phyloP scores from a whole-genome alignment of 2,329 filamentous ascomycete genomes.

The Blumeriella jaapii region DNA sequence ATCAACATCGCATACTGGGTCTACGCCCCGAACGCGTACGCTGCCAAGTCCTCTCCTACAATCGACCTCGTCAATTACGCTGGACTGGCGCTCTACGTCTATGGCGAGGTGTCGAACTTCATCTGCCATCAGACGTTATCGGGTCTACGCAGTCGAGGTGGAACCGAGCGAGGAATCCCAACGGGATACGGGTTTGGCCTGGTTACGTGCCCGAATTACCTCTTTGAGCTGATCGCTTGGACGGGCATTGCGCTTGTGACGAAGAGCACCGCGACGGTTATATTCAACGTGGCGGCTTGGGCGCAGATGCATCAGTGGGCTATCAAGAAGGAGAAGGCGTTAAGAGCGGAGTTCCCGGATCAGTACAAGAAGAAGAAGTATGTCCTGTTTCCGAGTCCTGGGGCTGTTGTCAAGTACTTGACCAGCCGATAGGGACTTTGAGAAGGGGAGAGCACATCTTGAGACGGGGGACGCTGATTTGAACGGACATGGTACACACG shows the following conservation, averaged over 20 bases:
- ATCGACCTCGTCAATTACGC: constrained; percentile 42
- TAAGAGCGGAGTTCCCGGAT: constrained; percentile 82
- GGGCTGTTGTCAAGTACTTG: constrained; percentile 12
- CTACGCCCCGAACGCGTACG: constrained; percentile 63
- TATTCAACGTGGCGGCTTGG: constrained; percentile 65
- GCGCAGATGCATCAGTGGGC: constrained; percentile 82
- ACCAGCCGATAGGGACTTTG: too few relatives aligned
- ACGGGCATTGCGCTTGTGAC: constrained; percentile 68
- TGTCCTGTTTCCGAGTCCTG: constrained; percentile 43
- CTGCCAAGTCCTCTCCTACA: constrained; percentile 37
- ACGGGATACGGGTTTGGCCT: constrained; percentile 70
- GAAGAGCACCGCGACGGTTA: constrained; percentile 62
- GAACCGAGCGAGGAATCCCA: constrained; percentile 81
- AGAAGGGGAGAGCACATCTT: too few relatives aligned
- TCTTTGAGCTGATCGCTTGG: constrained; percentile 87
- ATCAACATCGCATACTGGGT: constrained; percentile 73
- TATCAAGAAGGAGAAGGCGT: constrained; percentile 80
- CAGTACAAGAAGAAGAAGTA: constrained; percentile 93
- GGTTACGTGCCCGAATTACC: constrained; percentile 95
- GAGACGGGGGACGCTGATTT: too few relatives aligned
- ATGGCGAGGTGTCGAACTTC: constrained; percentile 74
- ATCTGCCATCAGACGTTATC: constrained; percentile 70
- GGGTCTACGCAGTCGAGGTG: constrained; percentile 63
- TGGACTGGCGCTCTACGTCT: constrained; percentile 59
- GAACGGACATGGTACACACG: too few relatives aligned